These are phyloP conservation scores for Candida argentea DNA, from an alignment of 805 yeast species.

Conservation along the genomic window DNA sequence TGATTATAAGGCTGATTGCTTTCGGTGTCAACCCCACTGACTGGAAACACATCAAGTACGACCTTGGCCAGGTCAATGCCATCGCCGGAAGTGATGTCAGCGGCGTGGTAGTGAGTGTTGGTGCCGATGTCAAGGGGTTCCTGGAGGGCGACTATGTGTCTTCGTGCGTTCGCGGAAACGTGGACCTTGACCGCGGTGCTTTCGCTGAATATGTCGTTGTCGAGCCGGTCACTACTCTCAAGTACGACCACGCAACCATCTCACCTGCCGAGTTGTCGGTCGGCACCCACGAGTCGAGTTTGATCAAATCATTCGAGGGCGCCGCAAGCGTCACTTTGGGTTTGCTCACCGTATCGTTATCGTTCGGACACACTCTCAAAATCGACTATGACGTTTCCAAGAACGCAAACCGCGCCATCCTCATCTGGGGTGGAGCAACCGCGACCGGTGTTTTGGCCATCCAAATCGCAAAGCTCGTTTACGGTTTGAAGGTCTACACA, in stretches of 20 bases:
- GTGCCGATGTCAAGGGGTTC: slow-evolving; percentile 26
- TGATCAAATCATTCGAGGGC: slow-evolving; percentile 44
- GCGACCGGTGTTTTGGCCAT: slow-evolving; percentile 22
- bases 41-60: slow-evolving; percentile 45
- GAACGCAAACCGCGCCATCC: slow-evolving; percentile 10
- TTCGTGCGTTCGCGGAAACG: slow-evolving; percentile 46
- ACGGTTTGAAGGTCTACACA: slow-evolving; percentile 20
- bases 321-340: slow-evolving; percentile 54
- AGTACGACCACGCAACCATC: slow-evolving; percentile 11
- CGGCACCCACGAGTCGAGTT: slow-evolving; percentile 22
- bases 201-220: slow-evolving; percentile 45
- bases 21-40: slow-evolving; percentile 62
- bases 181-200: slow-evolving; percentile 39
- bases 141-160: slow-evolving; percentile 40
- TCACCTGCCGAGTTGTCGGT: slow-evolving; percentile 10
- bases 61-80: slow-evolving; percentile 35
- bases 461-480: slow-evolving; percentile 21
- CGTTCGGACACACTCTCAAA: slow-evolving; percentile 25
- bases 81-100: slow-evolving; percentile 53
- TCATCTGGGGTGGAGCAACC: slow-evolving; percentile 30
- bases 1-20: slow-evolving; percentile 43
- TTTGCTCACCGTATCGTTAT: slow-evolving; percentile 38
- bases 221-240: slow-evolving; percentile 25
- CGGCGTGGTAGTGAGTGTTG: slow-evolving; percentile 46
- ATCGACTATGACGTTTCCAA: slow-evolving; percentile 8